phyloP scores from a whole-genome alignment of 2,329 filamentous ascomycete genomes.

The Zymoseptoria tritici region DNA sequence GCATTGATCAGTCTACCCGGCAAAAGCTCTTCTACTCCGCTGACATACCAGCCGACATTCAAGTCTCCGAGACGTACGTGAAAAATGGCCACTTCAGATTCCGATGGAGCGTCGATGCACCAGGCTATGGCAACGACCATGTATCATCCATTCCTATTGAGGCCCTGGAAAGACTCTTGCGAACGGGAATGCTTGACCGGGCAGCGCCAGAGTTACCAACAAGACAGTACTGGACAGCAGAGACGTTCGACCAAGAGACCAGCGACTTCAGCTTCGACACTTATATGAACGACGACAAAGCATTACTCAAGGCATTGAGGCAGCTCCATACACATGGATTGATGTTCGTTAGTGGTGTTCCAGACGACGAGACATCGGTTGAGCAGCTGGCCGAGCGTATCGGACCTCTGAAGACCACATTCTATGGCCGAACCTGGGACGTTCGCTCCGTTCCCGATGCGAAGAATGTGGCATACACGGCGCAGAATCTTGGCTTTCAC shows the following conservation, averaged over 20 bases:
- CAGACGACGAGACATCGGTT: conserved; percentile 48
- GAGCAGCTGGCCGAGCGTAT: conserved; percentile 63
- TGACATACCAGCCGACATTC: conserved; percentile 52
- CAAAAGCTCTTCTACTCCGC: conserved; percentile 59
- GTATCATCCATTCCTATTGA: conserved; percentile 30
- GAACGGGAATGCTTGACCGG: background rate
- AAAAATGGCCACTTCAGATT: conserved; percentile 32
- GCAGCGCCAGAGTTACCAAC: background rate
- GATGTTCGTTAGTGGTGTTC: conserved; percentile 68
- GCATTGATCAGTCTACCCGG: conserved; percentile 51
- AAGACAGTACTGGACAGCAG: conserved; percentile 36
- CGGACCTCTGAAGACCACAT: conserved; percentile 73
- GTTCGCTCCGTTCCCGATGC: conserved; percentile 74
- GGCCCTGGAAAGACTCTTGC: background rate
- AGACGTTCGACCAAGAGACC: conserved; percentile 42
- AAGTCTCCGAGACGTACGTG: conserved; percentile 20
- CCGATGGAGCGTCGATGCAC: conserved; percentile 53
- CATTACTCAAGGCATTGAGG: conserved; percentile 55
- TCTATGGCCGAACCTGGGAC: conserved; percentile 88
- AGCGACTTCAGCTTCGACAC: conserved; percentile 59
- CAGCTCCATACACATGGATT: conserved; percentile 62
- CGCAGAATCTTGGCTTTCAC: conserved; percentile 73
- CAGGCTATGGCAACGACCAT: conserved; percentile 36
- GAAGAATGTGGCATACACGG: conserved; percentile 87
- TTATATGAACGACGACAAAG: conserved; percentile 56